Evolutionary conservation across 495 filamentous ascomycete species (phyloP).

Genomic region (Neurospora discreta): DNA sequence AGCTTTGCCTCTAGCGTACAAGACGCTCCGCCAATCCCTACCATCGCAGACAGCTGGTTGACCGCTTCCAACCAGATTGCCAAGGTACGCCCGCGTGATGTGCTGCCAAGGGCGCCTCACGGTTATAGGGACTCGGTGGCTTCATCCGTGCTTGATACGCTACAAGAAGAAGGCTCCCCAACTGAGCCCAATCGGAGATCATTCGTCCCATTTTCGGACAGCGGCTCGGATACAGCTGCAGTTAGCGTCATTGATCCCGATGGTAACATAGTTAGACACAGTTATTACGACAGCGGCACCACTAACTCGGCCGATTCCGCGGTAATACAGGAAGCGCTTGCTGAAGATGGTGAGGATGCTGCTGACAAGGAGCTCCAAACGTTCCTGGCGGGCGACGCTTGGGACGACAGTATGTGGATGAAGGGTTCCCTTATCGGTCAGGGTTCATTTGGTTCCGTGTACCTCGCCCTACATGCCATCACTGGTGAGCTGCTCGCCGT

Average conservation of each 20-base stretch:
- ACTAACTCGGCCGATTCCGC: conserved; percentile 48
- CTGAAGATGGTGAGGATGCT: conserved; percentile 80
- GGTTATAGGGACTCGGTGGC: conserved; percentile 77
- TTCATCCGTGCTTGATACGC: conserved; percentile 70
- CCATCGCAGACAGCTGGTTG: conserved; percentile 88
- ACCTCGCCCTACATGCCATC: conserved; percentile 89
- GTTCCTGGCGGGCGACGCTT: conserved; percentile 84
- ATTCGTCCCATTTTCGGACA: conserved; percentile 85
- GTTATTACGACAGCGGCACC: conserved; percentile 79
- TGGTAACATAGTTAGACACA: conserved; percentile 52
- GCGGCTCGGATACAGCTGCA: conserved; percentile 53
- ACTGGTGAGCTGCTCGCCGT: conserved; percentile 97
- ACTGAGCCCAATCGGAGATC: conserved; percentile 86
- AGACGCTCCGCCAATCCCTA: conserved; percentile 88
- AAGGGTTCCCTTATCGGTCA: conserved; percentile 95
- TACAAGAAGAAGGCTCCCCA: conserved; percentile 79
- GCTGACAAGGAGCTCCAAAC: conserved; percentile 64
- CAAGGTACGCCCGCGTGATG: conserved; percentile 35
- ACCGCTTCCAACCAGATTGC: conserved; percentile 45
- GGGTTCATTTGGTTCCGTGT: conserved; percentile 94
- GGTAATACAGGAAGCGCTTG: conserved; percentile 51
- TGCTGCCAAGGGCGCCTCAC: conserved; percentile 26
- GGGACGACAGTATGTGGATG: conserved; percentile 97
- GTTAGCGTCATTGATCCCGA: conserved; percentile 66
- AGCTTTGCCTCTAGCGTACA: conserved; percentile 85